Conservation (phyloP, 1,139 yeast species). For the Wickerhamomyces sp. region DNA sequence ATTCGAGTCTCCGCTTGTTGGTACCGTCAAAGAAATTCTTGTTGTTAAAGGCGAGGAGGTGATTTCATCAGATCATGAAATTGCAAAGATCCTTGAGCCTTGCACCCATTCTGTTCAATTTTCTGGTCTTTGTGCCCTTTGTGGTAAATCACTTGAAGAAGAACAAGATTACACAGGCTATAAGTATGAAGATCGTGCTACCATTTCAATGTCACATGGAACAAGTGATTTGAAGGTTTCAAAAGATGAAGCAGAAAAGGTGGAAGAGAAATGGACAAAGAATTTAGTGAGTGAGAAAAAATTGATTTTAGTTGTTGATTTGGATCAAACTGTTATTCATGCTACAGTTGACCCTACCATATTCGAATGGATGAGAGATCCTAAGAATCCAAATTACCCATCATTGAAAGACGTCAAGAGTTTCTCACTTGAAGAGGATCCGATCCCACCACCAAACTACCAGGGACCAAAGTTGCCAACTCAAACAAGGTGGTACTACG, state of each 20-base stretch:
- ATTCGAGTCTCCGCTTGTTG: slow-evolving; percentile 82
- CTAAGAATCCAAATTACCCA: slow-evolving; percentile 76
- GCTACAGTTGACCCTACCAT: slow-evolving; percentile 98
- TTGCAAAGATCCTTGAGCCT: slow-evolving; percentile 66
- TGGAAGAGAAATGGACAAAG: slow-evolving; percentile 64
- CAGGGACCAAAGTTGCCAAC: slow-evolving; percentile 57
- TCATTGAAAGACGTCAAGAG: slow-evolving; percentile 77
- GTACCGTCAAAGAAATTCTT: slow-evolving; percentile 48
- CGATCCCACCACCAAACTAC: slow-evolving; percentile 48
- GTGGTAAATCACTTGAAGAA: slow-evolving; percentile 83
- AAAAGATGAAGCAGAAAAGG: slow-evolving; percentile 77
- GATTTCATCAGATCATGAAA: slow-evolving; percentile 39
- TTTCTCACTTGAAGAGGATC: slow-evolving; percentile 75
- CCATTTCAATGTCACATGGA: slow-evolving; percentile 86
- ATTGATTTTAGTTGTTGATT: slow-evolving; percentile 86
- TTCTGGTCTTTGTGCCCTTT: slow-evolving; percentile 91
- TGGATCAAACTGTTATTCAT: slow-evolving; percentile 96
- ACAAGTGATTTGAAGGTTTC: slow-evolving; percentile 83
- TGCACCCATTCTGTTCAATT: slow-evolving; percentile 94
- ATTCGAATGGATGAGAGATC: slow-evolving; percentile 92
- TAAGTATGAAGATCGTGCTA: slow-evolving; percentile 69
- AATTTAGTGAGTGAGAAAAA: slow-evolving; percentile 59
- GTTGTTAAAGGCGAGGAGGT: slow-evolving; percentile 59
- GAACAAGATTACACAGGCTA: slow-evolving; percentile 77
- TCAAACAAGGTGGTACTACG: slow-evolving; percentile 77